Percentiles rank a stretch among this genome's conserved stretches.
These are phyloP conservation scores for Pyrenula massariospora DNA, from an alignment of 495 filamentous ascomycete genomes.

Conservation along the genomic window DNA sequence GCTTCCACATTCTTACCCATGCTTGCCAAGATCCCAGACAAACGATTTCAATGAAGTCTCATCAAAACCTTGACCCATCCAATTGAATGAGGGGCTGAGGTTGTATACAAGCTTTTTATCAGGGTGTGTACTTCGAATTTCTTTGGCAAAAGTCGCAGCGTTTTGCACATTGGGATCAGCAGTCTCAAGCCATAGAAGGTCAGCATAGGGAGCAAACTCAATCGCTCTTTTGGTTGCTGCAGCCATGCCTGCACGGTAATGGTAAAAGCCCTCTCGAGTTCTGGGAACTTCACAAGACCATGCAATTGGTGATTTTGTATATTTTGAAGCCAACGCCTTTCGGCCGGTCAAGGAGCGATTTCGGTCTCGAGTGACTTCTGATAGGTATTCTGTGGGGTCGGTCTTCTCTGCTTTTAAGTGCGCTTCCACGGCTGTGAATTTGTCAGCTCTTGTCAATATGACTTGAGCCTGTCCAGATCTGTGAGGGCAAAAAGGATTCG, in stretches of 20 bases:
- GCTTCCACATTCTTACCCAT: slow-evolving; percentile 42
- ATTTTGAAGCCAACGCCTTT: slow-evolving; percentile 52
- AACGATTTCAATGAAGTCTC: slow-evolving; percentile 70
- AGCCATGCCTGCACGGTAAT: slow-evolving; percentile 77
- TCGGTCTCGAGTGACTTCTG: slow-evolving; percentile 42
- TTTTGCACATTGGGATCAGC: slow-evolving; percentile 74
- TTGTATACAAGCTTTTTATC: slow-evolving; percentile 94
- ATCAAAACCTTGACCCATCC: slow-evolving; percentile 89
- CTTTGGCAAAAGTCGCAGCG: slow-evolving; percentile 57
- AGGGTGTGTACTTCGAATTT: slow-evolving; percentile 53
- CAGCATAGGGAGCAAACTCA: slow-evolving; percentile 82
- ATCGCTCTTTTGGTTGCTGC: slow-evolving; percentile 89
- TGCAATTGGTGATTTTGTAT: slow-evolving; percentile 54
- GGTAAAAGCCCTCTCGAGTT: slow-evolving; percentile 92
- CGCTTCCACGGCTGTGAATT: slow-evolving; percentile 47
- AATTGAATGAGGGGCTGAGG: slow-evolving; percentile 92
- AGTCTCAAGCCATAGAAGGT: slow-evolving; percentile 96
- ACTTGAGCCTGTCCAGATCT: neutral
- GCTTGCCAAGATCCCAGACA: slow-evolving; percentile 88
- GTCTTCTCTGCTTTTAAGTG: slow-evolving; percentile 52
- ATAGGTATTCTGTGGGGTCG: slow-evolving; percentile 48
- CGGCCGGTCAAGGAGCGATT: slow-evolving; percentile 68
- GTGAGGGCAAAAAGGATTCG: slow-evolving; percentile 1
- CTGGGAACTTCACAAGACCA: slow-evolving; percentile 90
- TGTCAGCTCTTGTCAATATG: slow-evolving; percentile 1